Evolutionary conservation across 164 flowering plant species (phyloP), one percentile per base, ranked within the genome.

Genomic region (Malania oleifera): DNA sequence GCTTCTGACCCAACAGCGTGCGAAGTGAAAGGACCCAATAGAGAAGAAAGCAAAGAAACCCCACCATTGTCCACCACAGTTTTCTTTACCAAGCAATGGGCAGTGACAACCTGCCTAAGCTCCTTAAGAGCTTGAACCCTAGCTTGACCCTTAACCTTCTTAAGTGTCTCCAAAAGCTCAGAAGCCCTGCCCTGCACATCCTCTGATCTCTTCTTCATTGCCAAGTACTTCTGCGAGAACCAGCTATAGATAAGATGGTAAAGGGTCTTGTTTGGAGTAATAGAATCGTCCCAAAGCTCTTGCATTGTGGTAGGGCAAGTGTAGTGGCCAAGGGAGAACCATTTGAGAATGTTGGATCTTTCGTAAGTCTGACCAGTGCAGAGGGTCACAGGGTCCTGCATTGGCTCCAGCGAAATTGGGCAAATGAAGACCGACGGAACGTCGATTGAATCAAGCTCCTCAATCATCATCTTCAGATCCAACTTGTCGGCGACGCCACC

Each of bases 1-100:
- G 70, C 80, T 63, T 91, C 98, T 0, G 84, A 88, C 28, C 98
- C 98, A 35, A 91, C 98, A 1, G 84, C 88, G 49, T 91, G 88
- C 3, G 91, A 80, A 19, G 97, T 91, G 59, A 91, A 88, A 14
- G 89, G 93, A 44, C 96, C 98, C 17, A 91, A 61, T 29, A 88
- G 65, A 41, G 90, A 82, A 9, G 80, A 71, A 23, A 91, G 47
- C 56, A 86, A 38, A 35, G 70, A 38, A 48, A 83, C 64, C n/a
- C 98, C 96, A 43, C 87, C 91, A 38, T 77, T 73, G 40, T 81
- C 89, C 8, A 78, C 78, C 56, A 83, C 77, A 0, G 85, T 66
- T 67, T 75, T 88, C 77, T 77, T 77, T 1, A 84, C 88, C 4
- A 90, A 73, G 12, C 71, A 73, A 52, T 88, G 91, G 5, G 67